Percentiles rank a stretch among this genome's conserved stretches.
Conservation (phyloP, 257 asterid genomes). For the Cynanchum wilfordii region DNA sequence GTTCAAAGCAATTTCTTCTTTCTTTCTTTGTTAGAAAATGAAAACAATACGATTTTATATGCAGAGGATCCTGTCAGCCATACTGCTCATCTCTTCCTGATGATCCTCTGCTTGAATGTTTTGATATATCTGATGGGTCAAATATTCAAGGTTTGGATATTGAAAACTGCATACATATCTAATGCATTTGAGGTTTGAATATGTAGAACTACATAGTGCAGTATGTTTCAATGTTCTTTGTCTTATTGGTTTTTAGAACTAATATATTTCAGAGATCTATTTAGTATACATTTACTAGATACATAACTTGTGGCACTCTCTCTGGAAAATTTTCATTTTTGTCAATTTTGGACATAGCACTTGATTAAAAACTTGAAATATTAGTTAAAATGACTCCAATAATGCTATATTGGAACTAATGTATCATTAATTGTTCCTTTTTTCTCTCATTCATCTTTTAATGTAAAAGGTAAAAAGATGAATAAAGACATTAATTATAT, state of each 20-base stretch:
- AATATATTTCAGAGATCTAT: background rate
- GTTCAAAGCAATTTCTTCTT: background rate
- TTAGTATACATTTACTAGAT: background rate
- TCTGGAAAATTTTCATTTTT: no score
- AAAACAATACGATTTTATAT: slow-evolving; percentile 9
- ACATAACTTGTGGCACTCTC: background rate
- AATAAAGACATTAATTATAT: no score
- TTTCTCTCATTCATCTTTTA: no score
- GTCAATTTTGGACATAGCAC: no score
- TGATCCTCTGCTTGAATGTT: slow-evolving; percentile 81
- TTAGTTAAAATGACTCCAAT: no score
- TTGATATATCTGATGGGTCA: slow-evolving; percentile 47
- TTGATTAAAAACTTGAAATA: no score
- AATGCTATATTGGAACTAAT: no score
- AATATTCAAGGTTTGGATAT: slow-evolving; percentile 52
- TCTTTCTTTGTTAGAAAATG: background rate
- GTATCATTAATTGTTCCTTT: no score
- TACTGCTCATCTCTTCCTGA: slow-evolving; percentile 80
- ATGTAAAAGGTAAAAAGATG: no score
- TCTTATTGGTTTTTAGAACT: background rate
- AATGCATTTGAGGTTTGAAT: background rate
- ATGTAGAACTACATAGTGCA: background rate
- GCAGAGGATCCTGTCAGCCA: slow-evolving; percentile 93
- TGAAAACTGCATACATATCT: background rate
- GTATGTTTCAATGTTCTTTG: background rate